phyloP scores from a whole-genome alignment of 2,329 filamentous ascomycete species.

The Fusarium sp. region DNA sequence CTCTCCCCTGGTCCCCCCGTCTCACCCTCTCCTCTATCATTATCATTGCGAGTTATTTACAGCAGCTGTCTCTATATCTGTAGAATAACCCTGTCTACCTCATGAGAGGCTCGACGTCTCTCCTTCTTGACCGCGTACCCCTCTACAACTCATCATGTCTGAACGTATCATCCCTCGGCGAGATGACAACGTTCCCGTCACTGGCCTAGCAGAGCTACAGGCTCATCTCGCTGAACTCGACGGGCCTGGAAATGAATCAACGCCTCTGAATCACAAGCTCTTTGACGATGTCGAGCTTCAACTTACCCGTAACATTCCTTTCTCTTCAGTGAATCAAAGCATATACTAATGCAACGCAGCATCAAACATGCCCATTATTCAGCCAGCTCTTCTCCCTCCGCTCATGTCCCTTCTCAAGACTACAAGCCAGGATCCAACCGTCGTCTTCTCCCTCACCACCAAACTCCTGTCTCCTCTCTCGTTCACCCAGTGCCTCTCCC shows the following conservation, averaged over 20 bases:
- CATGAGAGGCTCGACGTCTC: background rate
- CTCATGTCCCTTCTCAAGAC: constrained; percentile 62
- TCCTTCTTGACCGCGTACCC: constrained; percentile 22
- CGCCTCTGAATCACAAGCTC: constrained; percentile 57
- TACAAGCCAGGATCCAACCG: constrained; percentile 60
- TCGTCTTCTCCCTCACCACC: constrained; percentile 61
- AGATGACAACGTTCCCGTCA: constrained; percentile 51
- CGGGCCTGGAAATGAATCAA: constrained; percentile 51
- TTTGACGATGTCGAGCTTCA: constrained; percentile 69
- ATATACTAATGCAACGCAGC: constrained; percentile 48
- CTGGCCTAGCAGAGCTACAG: constrained; percentile 63
- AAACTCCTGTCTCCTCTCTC: constrained; percentile 64
- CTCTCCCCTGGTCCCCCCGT: no score
- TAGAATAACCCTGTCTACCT: background rate
- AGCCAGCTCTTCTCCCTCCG: constrained; percentile 62
- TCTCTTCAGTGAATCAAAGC: background rate
- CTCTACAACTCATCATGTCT: constrained; percentile 40
- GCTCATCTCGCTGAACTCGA: constrained; percentile 61
- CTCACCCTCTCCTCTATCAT: no score
- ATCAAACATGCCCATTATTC: constrained; percentile 60
- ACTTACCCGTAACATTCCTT: constrained; percentile 57
- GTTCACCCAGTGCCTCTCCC: constrained; percentile 60
- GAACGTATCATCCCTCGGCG: constrained; percentile 49
- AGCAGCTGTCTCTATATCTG: no score
- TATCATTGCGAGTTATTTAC: no score